Evolutionary conservation across 164 flowering plant genomes (phyloP).

Genomic region (Umbilicus rupestris): DNA sequence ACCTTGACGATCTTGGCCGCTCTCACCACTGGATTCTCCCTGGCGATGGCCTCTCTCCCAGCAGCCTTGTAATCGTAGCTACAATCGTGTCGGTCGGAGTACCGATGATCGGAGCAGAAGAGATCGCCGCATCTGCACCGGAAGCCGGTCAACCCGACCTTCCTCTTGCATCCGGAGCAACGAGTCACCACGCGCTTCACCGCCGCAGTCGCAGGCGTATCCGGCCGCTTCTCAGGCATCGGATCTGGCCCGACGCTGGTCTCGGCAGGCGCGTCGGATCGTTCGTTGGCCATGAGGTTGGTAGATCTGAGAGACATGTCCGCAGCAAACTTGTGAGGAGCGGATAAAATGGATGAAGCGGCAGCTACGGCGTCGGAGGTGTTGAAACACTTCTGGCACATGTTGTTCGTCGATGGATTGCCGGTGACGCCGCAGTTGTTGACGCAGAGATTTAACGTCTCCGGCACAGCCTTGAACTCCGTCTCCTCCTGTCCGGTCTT

Average conservation of each 20-base stretch:
- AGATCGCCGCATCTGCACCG: slow-evolving; percentile 61
- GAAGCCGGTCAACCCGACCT: slow-evolving; percentile 68
- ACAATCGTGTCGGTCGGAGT: slow-evolving; percentile 55
- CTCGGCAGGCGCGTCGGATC: slow-evolving; percentile 11
- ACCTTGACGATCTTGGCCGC: slow-evolving; percentile 60
- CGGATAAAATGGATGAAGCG: not conserved
- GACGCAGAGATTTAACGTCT: slow-evolving; percentile 32
- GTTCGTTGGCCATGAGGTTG: slow-evolving; percentile 12
- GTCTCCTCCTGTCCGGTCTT: slow-evolving; percentile 62
- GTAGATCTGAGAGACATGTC: slow-evolving; percentile 28
- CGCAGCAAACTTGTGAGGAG: slow-evolving; percentile 13
- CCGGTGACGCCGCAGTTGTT: slow-evolving; percentile 43
- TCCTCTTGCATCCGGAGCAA: slow-evolving; percentile 48
- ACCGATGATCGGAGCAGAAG: slow-evolving; percentile 53
- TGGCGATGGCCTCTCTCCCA: slow-evolving; percentile 54
- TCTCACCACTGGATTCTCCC: slow-evolving; percentile 59
- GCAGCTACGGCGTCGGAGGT: slow-evolving; percentile 2
- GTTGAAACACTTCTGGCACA: slow-evolving; percentile 52
- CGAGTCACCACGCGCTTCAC: slow-evolving; percentile 29
- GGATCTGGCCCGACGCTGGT: slow-evolving; percentile 9
- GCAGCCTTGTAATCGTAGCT: slow-evolving; percentile 53
- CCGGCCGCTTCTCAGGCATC: slow-evolving; percentile 4
- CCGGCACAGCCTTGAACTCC: slow-evolving; percentile 49
- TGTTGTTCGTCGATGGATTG: slow-evolving; percentile 36
- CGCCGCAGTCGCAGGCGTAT: not conserved